Conservation (phyloP, 2,329 filamentous ascomycete genomes). For the Paraphaeosphaeria minitans region DNA sequence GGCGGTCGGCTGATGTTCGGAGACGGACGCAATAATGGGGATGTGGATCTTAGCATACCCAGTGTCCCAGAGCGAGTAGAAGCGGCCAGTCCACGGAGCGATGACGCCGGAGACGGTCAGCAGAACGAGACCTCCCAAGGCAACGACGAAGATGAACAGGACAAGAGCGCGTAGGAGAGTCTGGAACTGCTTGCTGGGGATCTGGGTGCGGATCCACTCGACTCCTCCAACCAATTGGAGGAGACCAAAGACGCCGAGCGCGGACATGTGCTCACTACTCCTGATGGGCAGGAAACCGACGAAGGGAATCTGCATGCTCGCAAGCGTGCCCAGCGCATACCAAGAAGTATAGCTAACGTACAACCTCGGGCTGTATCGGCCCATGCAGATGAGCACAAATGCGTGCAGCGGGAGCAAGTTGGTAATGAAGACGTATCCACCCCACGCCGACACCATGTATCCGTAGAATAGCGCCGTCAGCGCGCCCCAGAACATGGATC, state of each 20-base stretch:
- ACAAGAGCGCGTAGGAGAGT: constrained; percentile 81
- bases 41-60: constrained; percentile 99
- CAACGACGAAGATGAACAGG: constrained; percentile 73
- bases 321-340: constrained; percentile 94
- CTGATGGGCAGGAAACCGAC: constrained; percentile 96
- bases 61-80: constrained; percentile 99
- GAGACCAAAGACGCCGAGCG: constrained; percentile 92
- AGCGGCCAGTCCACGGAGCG: constrained; percentile 96
- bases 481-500: constrained; percentile 95
- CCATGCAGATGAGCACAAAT: constrained; percentile 95
- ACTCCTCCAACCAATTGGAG: constrained; percentile 92
- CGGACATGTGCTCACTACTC: constrained; percentile 98
- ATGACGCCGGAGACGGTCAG: constrained; percentile 87
- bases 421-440: constrained; percentile 99
- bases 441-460: constrained; percentile 99
- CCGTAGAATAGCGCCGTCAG: constrained; percentile 96
- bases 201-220: constrained; percentile 84
- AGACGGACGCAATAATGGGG: constrained; percentile 99
- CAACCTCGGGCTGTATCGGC: constrained; percentile 87
- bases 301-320: constrained; percentile 99
- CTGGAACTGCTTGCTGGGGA: constrained; percentile 93
- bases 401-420: constrained; percentile 93
- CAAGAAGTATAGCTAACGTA: constrained; percentile 98
- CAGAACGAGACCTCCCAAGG: constrained; percentile 76
- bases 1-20: constrained; percentile 97